Evolutionary conservation across 106 monocot species (phyloP).

Genomic region (Iris macrosiphon): DNA sequence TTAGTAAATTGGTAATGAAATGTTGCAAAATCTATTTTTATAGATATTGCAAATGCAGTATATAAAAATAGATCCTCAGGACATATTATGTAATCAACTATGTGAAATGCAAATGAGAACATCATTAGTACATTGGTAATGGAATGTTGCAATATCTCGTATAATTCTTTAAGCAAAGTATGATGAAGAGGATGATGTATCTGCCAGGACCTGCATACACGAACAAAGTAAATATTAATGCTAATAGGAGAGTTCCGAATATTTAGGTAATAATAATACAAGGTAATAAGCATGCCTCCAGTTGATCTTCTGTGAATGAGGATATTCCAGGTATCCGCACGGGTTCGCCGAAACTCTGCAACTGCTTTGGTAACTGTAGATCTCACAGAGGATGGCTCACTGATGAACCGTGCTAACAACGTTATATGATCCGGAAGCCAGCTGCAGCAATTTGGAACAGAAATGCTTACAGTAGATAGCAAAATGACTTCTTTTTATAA

Average conservation of each 20-base stretch:
- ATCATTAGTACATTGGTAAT: no score
- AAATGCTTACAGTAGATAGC: no score
- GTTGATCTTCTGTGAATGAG: slow-evolving; percentile 82
- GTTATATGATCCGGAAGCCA: slow-evolving; percentile 96
- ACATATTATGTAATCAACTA: slow-evolving; percentile 12
- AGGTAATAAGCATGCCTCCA: slow-evolving; percentile 55
- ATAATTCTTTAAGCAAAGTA: slow-evolving; percentile 69
- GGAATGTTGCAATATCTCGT: no score
- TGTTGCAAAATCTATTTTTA: slow-evolving; percentile 45
- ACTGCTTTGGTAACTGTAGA: slow-evolving; percentile 84
- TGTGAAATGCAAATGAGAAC: no score
- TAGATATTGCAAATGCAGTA: slow-evolving; percentile 76
- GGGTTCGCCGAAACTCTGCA: slow-evolving; percentile 90
- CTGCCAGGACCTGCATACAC: slow-evolving; percentile 61
- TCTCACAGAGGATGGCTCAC: slow-evolving; percentile 71
- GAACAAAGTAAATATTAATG: not conserved
- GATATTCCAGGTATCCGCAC: slow-evolving; percentile 88
- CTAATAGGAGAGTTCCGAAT: no score
- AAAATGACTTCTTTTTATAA: no score
- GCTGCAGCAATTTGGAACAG: slow-evolving; percentile 42
- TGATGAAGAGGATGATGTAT: slow-evolving; percentile 78
- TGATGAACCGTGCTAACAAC: slow-evolving; percentile 66
- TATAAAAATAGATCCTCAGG: slow-evolving; percentile 70
- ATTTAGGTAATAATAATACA: not conserved
- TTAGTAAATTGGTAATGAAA: no score